Conservation (phyloP, 2,329 filamentous ascomycete species). For the Trichoderma citrinoviride region DNA sequence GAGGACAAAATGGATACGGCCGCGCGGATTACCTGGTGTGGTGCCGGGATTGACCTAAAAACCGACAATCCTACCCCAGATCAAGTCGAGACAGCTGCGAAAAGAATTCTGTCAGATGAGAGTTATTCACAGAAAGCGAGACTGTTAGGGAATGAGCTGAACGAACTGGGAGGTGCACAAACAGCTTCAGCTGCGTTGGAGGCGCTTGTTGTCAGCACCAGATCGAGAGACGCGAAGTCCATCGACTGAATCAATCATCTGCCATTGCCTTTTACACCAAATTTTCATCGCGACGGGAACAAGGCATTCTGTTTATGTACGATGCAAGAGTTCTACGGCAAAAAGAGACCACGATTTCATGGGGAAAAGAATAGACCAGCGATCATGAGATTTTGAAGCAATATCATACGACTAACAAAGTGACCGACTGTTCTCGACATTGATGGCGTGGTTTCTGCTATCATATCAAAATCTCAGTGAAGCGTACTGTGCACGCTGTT, state of each 20-base stretch:
- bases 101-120: slow-evolving; percentile 28
- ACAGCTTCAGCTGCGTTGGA: slow-evolving; percentile 32
- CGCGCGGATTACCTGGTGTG: slow-evolving; percentile 33
- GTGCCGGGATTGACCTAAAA: slow-evolving; percentile 37
- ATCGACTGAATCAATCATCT: background rate
- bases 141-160: slow-evolving; percentile 30
- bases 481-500: background rate
- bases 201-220: slow-evolving; percentile 24
- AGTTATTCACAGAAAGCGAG: slow-evolving; percentile 28
- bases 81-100: slow-evolving; percentile 30
- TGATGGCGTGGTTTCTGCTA: background rate
- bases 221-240: background rate
- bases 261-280: background rate
- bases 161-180: slow-evolving; percentile 30
- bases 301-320: background rate
- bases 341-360: background rate
- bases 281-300: background rate
- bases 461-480: background rate
- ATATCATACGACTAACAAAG: background rate
- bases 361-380: background rate
- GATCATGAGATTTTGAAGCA: too few species aligned
- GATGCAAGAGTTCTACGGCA: background rate
- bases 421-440: background rate
- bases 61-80: slow-evolving; percentile 34
- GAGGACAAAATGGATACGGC: slow-evolving; percentile 41